Base-by-base conservation (phyloP, 2,329 filamentous ascomycete species). In the Fusarium sp. region DNA sequence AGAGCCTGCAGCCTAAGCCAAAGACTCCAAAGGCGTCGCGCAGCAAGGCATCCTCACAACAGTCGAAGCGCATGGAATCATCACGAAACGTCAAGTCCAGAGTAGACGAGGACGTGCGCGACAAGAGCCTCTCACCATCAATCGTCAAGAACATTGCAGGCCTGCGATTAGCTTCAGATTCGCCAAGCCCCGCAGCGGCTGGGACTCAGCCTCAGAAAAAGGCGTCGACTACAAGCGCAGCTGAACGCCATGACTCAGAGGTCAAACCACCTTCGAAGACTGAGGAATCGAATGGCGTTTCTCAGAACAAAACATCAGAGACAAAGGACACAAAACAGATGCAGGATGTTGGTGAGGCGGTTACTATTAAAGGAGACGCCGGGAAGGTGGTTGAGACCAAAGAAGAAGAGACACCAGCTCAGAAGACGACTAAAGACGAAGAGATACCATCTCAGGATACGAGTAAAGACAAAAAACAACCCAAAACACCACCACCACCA, bases 121-220 rank as follows among this genome's bases (percentile, higher is more conserved):
- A 61, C 20, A 69, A 76, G 67, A 80, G 77, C 57, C 67, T 61
- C 52, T 78, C 80, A 27, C 75, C 79, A 20, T 80, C 80, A 65
- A 77, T 83, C 61, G 72, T 80, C 24, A 77, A 75, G 65, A 74
- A 82, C 39, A 80, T 84, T 78, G 78, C 77, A 39, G 76, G 76
- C 27, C 76, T 84, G 57, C 76, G 78, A 61, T 73, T 84, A 54
- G 77, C 71, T 60, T 76, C 81, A 39, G 67, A 77, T 61, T 64
- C 79, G 58, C 73, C 79, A 58, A 71, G 67, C 59, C 67, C 74
- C 61, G 71, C 68, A 64, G 27, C 64, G 29, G 41, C 73, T 60
- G 39, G 52, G 67, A 73, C 71, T 75, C 71, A 65, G 71, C 66
- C 71, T 50, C 69, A 72, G 60, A 57, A 58, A 78, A 77, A 74